These are phyloP conservation scores for Tetrapyrgos nigripes DNA, from an alignment of 1,284 basidiomycete genomes.

Conservation along the genomic window DNA sequence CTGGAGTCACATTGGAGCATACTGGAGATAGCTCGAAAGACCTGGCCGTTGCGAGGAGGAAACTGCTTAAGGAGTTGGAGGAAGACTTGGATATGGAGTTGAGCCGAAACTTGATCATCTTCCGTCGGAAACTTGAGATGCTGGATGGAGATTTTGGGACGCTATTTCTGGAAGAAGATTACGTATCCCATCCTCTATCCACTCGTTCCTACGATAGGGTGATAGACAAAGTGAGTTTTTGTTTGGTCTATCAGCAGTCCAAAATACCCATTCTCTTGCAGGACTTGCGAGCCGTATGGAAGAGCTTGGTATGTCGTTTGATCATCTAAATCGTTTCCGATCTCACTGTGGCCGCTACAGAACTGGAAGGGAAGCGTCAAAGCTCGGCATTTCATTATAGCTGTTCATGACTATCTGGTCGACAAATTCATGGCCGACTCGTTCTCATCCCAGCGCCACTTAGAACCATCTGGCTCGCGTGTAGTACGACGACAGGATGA, in stretches of 20 bases:
- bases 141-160: slow-evolving; percentile 32
- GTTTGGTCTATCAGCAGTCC: slow-evolving; percentile 1
- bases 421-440: slow-evolving; percentile 28
- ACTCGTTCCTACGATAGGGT: slow-evolving; percentile 7
- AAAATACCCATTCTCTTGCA: slow-evolving; percentile 10
- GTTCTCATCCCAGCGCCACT: slow-evolving; percentile 17
- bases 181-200: slow-evolving; percentile 32
- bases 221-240: slow-evolving; percentile 18
- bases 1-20: slow-evolving; percentile 25
- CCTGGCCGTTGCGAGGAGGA: slow-evolving; percentile 23
- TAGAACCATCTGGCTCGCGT: background rate
- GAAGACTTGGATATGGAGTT: slow-evolving; percentile 45
- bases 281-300: slow-evolving; percentile 33
- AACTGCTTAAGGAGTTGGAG: slow-evolving; percentile 38
- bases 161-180: slow-evolving; percentile 24
- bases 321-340: too few relatives aligned
- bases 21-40: slow-evolving; percentile 25
- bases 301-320: slow-evolving; percentile 24
- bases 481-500: slow-evolving; percentile 28
- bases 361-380: slow-evolving; percentile 41
- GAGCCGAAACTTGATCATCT: slow-evolving; percentile 40
- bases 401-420: slow-evolving; percentile 46
- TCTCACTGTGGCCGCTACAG: too few relatives aligned
- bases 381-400: slow-evolving; percentile 46
- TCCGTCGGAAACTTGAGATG: slow-evolving; percentile 46